Conservation (phyloP, 1,139 yeast species). For the Debaryomyces coudertii region DNA sequence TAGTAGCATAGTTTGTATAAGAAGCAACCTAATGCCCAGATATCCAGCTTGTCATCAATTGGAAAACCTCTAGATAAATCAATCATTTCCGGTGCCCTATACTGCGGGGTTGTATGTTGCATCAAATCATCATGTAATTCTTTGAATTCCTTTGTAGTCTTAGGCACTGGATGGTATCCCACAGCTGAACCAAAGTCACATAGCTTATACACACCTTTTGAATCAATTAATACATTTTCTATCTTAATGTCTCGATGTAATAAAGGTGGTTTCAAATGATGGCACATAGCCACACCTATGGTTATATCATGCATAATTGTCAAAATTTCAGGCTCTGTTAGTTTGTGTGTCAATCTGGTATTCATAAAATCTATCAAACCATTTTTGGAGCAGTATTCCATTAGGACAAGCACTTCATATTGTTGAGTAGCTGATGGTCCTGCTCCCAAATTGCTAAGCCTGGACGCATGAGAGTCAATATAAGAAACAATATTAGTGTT, state of each 20-base stretch:
- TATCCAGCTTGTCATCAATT: constrained; percentile 91
- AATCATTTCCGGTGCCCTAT: constrained; percentile 95
- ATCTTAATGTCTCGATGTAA: constrained; percentile 94
- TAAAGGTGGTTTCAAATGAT: constrained; percentile 75
- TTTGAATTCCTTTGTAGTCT: constrained; percentile 65
- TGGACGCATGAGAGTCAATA: constrained; percentile 93
- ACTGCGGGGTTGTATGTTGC: constrained; percentile 96
- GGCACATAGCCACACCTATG: constrained; percentile 86
- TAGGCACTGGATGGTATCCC: constrained; percentile 65
- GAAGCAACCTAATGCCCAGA: constrained; percentile 96
- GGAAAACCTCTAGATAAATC: constrained; percentile 84
- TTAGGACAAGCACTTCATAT: constrained; percentile 86
- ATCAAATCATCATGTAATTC: constrained; percentile 78
- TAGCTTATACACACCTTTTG: constrained; percentile 71
- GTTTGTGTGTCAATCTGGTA: constrained; percentile 77
- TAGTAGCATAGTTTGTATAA: constrained; percentile 89
- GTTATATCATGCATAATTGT: constrained; percentile 83
- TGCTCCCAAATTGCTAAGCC: constrained; percentile 40
- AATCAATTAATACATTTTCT: constrained; percentile 87
- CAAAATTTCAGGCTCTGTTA: constrained; percentile 80
- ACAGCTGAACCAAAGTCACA: constrained; percentile 97
- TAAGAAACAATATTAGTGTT: constrained; percentile 82
- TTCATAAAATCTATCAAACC: constrained; percentile 95
- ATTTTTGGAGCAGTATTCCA: constrained; percentile 89
- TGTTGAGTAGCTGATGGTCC: constrained; percentile 39